Conservation (phyloP, 2,329 filamentous ascomycete genomes). For the Penicillium sp. region DNA sequence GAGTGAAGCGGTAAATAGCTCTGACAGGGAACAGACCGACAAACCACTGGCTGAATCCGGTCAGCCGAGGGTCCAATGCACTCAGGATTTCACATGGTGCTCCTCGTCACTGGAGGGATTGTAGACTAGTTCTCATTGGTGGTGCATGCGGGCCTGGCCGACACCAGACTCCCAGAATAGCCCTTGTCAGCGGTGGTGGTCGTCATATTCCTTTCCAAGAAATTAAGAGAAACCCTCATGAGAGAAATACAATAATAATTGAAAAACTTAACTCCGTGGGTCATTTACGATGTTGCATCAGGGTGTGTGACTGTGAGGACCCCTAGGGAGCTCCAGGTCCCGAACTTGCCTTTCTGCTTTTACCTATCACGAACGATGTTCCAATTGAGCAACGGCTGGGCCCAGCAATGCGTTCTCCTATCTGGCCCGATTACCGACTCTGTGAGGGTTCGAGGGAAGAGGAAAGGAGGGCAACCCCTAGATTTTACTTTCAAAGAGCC, state of each 20-base stretch:
- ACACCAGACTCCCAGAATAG: slow-evolving; percentile 4
- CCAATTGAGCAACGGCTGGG: slow-evolving; percentile 11
- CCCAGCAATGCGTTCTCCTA: not conserved
- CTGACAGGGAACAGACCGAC: not conserved
- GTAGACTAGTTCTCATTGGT: slow-evolving; percentile 15
- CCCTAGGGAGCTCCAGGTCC: slow-evolving; percentile 11
- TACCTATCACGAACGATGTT: slow-evolving; percentile 10
- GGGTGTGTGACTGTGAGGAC: slow-evolving; percentile 21
- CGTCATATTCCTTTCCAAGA: slow-evolving; percentile 5
- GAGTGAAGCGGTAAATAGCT: slow-evolving; percentile 16
- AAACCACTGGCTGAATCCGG: slow-evolving; percentile 15
- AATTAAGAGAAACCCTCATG: slow-evolving; percentile 3
- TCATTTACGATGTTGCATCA: slow-evolving; percentile 25
- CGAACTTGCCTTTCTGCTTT: slow-evolving; percentile 1
- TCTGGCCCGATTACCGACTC: not conserved
- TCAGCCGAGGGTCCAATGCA: slow-evolving; percentile 25
- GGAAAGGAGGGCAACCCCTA: slow-evolving; percentile 8
- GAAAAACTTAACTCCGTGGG: slow-evolving; percentile 14
- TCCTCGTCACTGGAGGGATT: slow-evolving; percentile 5
- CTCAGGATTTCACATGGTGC: slow-evolving; percentile 32
- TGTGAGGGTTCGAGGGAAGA: not conserved
- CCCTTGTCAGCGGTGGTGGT: slow-evolving; percentile 10
- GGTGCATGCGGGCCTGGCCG: slow-evolving; percentile 7
- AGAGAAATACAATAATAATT: not conserved
- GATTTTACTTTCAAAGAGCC: slow-evolving; percentile 8